Evolutionary conservation across 306 rosid species (phyloP).

Genomic region (Trifolium subterraneum): DNA sequence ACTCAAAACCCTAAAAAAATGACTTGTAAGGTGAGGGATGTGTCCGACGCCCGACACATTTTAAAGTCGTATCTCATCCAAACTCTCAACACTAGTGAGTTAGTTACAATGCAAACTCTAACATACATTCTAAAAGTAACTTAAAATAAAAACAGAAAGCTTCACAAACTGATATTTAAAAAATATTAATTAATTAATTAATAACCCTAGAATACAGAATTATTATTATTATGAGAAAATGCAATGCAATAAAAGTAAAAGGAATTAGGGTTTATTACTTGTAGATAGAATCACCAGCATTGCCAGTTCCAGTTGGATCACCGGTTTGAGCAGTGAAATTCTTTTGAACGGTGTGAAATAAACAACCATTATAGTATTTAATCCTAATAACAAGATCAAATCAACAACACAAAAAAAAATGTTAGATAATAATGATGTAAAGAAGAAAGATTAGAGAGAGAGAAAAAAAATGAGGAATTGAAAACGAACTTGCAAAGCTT

Average conservation of each 20-base stretch:
- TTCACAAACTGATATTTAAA: no score
- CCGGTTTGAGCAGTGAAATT: conserved; percentile 97
- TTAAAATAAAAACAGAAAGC: no score
- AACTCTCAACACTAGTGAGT: no score
- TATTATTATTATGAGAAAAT: not conserved
- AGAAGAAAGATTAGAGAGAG: not conserved
- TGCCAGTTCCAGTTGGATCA: conserved; percentile 84
- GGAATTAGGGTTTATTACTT: conserved; percentile 47
- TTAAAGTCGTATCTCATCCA: no score
- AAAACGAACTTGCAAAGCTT: conserved; percentile 81
- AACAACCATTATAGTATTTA: conserved; percentile 84
- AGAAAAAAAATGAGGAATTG: not conserved
- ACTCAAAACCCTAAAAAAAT: not conserved
- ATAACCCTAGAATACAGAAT: not conserved
- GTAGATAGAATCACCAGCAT: conserved; percentile 80
- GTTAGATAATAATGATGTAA: not conserved
- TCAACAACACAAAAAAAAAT: not conserved
- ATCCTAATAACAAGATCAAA: conserved; percentile 55
- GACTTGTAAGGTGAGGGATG: no score
- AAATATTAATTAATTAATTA: no score
- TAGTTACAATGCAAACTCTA: no score
- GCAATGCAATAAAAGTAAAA: not conserved
- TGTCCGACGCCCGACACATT: no score
- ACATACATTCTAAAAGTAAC: no score
- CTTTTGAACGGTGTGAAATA: conserved; percentile 88